Percentiles rank a stretch among this genome's conserved stretches.
Evolutionary conservation across 495 filamentous ascomycete species (phyloP).

Genomic region (Aspergillus avenaceus): DNA sequence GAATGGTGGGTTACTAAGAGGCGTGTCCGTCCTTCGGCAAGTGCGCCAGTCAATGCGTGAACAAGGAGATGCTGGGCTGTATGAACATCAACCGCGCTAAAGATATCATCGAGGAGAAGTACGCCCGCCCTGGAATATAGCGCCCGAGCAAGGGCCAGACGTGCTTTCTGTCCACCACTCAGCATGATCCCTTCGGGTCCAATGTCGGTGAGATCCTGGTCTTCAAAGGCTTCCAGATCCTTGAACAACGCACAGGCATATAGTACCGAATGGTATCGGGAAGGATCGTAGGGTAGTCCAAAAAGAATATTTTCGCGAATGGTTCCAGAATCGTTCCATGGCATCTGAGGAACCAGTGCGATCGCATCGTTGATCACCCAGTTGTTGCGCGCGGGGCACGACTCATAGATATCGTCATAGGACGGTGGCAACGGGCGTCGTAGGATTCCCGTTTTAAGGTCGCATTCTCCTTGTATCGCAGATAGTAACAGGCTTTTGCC

Average conservation of each 20-base stretch:
- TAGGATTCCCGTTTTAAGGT: slow-evolving; percentile 34
- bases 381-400: not conserved
- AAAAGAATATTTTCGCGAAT: slow-evolving; percentile 67
- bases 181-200: slow-evolving; percentile 72
- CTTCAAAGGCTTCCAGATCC: slow-evolving; percentile 63
- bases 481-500: slow-evolving; percentile 55
- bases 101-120: slow-evolving; percentile 72
- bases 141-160: slow-evolving; percentile 68
- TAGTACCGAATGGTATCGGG: slow-evolving; percentile 57
- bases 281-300: slow-evolving; percentile 55
- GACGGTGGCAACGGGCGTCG: slow-evolving; percentile 25
- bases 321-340: slow-evolving; percentile 72
- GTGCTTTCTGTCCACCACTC: slow-evolving; percentile 71
- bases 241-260: slow-evolving; percentile 62
- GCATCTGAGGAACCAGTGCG: slow-evolving; percentile 68
- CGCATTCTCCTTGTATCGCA: slow-evolving; percentile 51
- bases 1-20: slow-evolving; percentile 75
- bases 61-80: slow-evolving; percentile 68
- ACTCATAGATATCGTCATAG: not conserved
- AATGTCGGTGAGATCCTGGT: slow-evolving; percentile 67
- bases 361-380: slow-evolving; percentile 48
- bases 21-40: slow-evolving; percentile 60
- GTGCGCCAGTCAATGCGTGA: slow-evolving; percentile 58
- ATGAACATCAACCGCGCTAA: slow-evolving; percentile 57
- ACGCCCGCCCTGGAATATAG: slow-evolving; percentile 70